Evolutionary conservation across 208 protist species (phyloP).

Genomic region (Leishmania gerbilli): DNA sequence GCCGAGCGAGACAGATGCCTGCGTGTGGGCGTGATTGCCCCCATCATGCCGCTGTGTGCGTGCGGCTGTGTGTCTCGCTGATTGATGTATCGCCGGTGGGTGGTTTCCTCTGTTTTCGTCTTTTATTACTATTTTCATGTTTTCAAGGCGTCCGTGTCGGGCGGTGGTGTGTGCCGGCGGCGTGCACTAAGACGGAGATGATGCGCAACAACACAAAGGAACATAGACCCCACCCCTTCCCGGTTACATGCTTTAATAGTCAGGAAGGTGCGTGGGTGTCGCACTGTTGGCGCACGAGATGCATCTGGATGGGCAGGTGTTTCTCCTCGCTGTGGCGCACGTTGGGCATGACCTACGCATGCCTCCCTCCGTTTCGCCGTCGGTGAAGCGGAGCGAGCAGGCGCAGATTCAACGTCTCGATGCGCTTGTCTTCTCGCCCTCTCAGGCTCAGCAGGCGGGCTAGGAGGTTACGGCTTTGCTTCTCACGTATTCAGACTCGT

Average conservation of each 20-base stretch:
- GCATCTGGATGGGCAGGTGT: no score
- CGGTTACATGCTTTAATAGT: background rate
- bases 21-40: background rate
- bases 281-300: background rate
- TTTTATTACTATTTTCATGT: slow-evolving; percentile 11
- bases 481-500: background rate
- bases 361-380: background rate
- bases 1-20: background rate
- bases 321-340: background rate
- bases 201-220: background rate
- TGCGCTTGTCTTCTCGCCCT: background rate
- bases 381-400: background rate
- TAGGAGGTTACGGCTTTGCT: background rate
- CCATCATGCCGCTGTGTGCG: no score
- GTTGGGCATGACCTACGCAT: background rate
- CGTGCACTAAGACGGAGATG: background rate
- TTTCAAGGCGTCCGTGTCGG: background rate
- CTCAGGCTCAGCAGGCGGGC: background rate
- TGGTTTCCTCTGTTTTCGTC: background rate
- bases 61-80: background rate
- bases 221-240: background rate
- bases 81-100: slow-evolving; percentile 7
- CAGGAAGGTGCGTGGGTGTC: background rate
- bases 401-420: background rate
- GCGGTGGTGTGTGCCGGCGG: background rate